Base-by-base conservation (phyloP, 2,329 filamentous ascomycete species). In the Coniochaeta sp. region DNA sequence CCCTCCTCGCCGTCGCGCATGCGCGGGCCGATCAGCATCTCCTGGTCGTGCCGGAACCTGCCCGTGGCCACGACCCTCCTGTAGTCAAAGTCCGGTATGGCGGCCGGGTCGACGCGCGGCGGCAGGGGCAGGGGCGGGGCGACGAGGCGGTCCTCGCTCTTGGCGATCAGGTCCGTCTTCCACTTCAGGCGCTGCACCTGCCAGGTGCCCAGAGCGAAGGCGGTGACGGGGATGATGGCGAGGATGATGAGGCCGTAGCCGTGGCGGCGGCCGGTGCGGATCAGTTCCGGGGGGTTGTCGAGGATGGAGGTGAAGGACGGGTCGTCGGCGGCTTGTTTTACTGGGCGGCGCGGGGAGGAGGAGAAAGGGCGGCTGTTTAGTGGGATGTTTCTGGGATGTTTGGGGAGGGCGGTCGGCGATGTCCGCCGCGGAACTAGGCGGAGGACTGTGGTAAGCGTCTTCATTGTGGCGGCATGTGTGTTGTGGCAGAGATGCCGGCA, bases 21-120 rank as follows among this genome's bases (percentile, higher is more conserved):
- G 55, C 95, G 86, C 60, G 95, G 95, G 0, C 95, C 95, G 62
- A 99, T 87, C 58, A 99, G 81, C 93, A 99, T 99, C 79, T 99
- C 95, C 72, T 90, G 86, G 71, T 97, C 93, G 74, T 99, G 95
- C 42, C 89, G 79, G 66, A 91, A 87, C 60, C 74, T 78, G 10
- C 95, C 95, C 0, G 79, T 84, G 12, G 91, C 89, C 63, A 85
- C 83, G 57, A 99, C 90, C 60, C 91, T 84, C 62, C 95, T 84
- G 77, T 93, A 97, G 73, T 99, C 93, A 72, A 99, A 99, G 40
- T 96, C 91, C 65, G 86, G 79, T 66, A 97, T 82, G 10, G 89
- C 91, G n/a, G 80, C 77, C 0, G 91, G 89, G 71, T 98, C 92
- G 64, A 99, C 81, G 59, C 85, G 83, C 2, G 91, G 88, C 4